Evolutionary conservation across 495 filamentous ascomycete genomes (phyloP).

Genomic region (Trichoderma erinaceum): DNA sequence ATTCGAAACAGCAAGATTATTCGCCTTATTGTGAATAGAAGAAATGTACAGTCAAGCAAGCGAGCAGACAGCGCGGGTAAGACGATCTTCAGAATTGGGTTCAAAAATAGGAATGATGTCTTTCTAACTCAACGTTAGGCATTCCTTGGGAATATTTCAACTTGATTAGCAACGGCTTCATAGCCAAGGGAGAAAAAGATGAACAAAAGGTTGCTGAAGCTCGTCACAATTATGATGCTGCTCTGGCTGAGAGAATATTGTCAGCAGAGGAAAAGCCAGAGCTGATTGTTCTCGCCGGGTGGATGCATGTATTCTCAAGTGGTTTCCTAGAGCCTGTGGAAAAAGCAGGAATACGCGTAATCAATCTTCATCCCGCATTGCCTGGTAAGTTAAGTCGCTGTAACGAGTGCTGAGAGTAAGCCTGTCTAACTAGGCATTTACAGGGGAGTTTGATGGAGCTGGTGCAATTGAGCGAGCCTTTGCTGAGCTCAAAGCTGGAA

Average conservation of each 20-base stretch:
- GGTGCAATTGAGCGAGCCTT: constrained; percentile 74
- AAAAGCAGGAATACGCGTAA: constrained; percentile 55
- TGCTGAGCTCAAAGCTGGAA: constrained; percentile 63
- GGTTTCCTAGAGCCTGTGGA: constrained; percentile 58
- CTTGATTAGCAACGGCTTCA: constrained; percentile 58
- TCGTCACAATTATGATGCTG: constrained; percentile 69
- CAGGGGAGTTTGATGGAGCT: constrained; percentile 68
- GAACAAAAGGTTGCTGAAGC: constrained; percentile 52
- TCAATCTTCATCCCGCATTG: constrained; percentile 83
- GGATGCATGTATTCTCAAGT: constrained; percentile 56
- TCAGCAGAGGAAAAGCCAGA: constrained; percentile 52
- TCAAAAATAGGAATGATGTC: neutral
- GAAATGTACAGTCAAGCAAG: constrained; percentile 68
- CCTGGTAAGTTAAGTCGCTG: constrained; percentile 31
- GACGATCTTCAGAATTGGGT: neutral
- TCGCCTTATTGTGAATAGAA: constrained; percentile 77
- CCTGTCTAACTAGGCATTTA: neutral
- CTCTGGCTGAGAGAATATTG: constrained; percentile 66
- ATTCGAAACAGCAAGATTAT: constrained; percentile 60
- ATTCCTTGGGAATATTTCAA: constrained; percentile 88
- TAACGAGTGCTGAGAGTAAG: neutral
- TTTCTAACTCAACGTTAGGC: constrained; percentile 19
- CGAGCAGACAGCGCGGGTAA: constrained; percentile 54
- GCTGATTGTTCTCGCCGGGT: constrained; percentile 61
- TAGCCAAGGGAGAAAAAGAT: constrained; percentile 45